These are phyloP conservation scores for Geotrichum macrosporum DNA, from an alignment of 1,139 yeast species.

Conservation along the genomic window DNA sequence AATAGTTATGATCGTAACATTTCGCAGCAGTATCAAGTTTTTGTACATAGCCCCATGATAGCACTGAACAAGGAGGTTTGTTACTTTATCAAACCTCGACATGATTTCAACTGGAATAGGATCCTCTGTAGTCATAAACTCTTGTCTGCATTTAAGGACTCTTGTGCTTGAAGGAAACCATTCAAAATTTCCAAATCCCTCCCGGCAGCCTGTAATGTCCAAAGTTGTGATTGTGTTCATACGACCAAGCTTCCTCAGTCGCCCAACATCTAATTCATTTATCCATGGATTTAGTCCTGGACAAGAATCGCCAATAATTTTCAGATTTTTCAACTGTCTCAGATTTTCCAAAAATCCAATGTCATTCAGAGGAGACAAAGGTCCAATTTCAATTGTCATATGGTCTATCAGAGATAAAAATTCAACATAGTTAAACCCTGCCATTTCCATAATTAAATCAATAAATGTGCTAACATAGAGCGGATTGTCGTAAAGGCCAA, in stretches of 20 bases:
- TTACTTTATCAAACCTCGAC: neutral
- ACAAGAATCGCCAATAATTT: slow-evolving; percentile 1
- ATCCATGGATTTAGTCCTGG: slow-evolving; percentile 6
- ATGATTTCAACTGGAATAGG: too few relatives aligned
- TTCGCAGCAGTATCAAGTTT: neutral
- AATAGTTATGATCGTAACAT: neutral
- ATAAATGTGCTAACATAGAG: neutral
- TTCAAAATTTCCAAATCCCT: neutral
- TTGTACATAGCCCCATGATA: neutral
- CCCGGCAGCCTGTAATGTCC: neutral
- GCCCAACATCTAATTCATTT: neutral
- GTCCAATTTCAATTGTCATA: slow-evolving; percentile 1
- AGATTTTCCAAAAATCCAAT: neutral
- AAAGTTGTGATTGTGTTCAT: neutral
- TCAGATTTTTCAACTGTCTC: neutral
- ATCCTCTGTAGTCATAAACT: neutral
- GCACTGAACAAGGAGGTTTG: neutral
- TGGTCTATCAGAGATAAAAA: slow-evolving; percentile 1
- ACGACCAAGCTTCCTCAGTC: neutral
- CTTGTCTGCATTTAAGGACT: neutral
- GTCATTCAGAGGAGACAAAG: neutral
- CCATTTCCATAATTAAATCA: slow-evolving; percentile 1
- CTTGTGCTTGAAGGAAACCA: neutral
- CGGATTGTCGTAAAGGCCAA: neutral
- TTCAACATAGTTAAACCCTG: neutral